These are phyloP conservation scores for Arthrobotrys iridis DNA, from an alignment of 2,329 filamentous ascomycete species.

Conservation along the genomic window DNA sequence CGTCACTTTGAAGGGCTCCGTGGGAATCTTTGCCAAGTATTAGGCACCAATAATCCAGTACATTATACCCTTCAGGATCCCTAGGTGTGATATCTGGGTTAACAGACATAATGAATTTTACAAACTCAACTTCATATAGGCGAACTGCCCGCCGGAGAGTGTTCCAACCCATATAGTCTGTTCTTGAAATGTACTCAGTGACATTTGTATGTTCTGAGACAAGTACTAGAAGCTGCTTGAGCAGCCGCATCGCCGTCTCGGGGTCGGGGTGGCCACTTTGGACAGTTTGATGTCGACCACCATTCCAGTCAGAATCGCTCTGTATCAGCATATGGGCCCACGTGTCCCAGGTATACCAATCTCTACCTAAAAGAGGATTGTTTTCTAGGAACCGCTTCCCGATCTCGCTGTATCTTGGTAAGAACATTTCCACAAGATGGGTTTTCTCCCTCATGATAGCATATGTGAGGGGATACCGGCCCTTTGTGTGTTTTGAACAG, in stretches of 20 bases:
- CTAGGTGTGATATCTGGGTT: neutral
- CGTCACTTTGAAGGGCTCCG: too few species aligned
- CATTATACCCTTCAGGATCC: neutral
- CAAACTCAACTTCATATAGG: neutral
- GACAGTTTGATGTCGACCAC: neutral
- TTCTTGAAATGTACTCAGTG: neutral
- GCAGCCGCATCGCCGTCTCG: neutral
- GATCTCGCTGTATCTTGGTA: neutral
- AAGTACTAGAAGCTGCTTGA: neutral
- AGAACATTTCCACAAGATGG: slow-evolving; percentile 2
- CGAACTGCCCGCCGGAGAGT: neutral
- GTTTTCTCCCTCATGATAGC: neutral
- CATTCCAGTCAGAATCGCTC: too few species aligned
- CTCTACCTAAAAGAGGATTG: neutral
- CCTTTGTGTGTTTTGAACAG: neutral
- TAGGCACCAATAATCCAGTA: neutral
- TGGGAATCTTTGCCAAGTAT: too few species aligned
- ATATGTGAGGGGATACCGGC: neutral
- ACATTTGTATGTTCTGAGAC: neutral
- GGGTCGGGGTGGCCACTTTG: neutral
- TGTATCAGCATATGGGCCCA: too few species aligned
- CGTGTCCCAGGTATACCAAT: neutral
- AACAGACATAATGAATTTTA: neutral
- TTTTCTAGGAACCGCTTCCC: neutral
- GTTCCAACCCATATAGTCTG: neutral